Conservation (phyloP, 805 yeast genomes). For the Kuraishia piskuri region DNA sequence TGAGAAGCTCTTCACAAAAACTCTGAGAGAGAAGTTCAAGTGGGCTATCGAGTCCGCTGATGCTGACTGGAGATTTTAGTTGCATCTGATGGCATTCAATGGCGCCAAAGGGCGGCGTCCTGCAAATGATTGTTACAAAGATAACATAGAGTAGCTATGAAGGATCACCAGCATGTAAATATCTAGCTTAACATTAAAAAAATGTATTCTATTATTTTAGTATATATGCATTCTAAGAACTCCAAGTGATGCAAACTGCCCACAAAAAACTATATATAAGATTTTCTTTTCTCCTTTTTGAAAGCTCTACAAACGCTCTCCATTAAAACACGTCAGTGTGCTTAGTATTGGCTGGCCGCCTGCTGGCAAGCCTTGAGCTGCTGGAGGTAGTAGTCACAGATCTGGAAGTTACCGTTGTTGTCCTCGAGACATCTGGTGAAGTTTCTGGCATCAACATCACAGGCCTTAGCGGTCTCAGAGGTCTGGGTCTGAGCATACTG, state of each 20-base stretch:
- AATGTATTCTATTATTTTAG: neutral
- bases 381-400: slow-evolving; percentile 94
- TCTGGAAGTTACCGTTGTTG: slow-evolving; percentile 91
- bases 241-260: neutral
- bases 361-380: slow-evolving; percentile 97
- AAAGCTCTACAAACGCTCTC: too few species aligned
- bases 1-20: slow-evolving; percentile 85
- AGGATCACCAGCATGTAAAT: neutral
- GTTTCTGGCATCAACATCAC: slow-evolving; percentile 91
- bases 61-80: slow-evolving; percentile 67
- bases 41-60: slow-evolving; percentile 96
- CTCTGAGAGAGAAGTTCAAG: slow-evolving; percentile 82
- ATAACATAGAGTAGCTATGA: neutral
- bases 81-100: neutral
- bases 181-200: neutral
- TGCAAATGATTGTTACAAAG: too few species aligned
- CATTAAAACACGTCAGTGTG: neutral
- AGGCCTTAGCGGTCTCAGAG: slow-evolving; percentile 40
- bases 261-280: neutral
- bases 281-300: neutral
- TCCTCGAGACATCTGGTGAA: slow-evolving; percentile 94
- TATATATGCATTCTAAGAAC: neutral
- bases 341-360: slow-evolving; percentile 75
- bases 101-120: neutral
- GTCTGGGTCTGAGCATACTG: slow-evolving; percentile 29